Evolutionary conservation across 1,139 yeast genomes (phyloP), one percentile per base, ranked within the genome.

Genomic region (Debaryomyces fabryi): DNA sequence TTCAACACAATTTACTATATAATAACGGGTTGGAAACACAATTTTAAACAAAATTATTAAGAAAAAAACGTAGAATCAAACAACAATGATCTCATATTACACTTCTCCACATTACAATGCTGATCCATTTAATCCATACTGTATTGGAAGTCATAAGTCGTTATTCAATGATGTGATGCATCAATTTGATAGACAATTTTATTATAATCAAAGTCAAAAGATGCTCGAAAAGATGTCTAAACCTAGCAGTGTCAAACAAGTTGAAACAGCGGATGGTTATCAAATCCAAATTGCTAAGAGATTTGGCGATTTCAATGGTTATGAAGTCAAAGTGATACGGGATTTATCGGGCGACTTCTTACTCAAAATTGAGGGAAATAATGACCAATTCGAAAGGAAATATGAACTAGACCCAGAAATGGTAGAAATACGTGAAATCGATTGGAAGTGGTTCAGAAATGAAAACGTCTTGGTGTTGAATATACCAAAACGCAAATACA

Each of bases 241-340:
- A 12, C 43, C 35, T 15, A 23, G 20, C 12, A 20, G 12, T 3
- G 56, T 72, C 33, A 70, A 68, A 57, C 68, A 71, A 53, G 58
- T 70, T 16, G 79, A 74, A 53, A 59, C 69, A 15, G 76, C 71
- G 42, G 71, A 70, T 42, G 59, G 58, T 13, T 72, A 66, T 51
- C 76, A 72, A 52, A 67, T 74, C 45, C 77, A 74, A 50, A 66
- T 75, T 46, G 67, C 62, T 52, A 74, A 74, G 54, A 59, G 60
- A 20, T 60, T 54, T 36, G 78, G 78, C 6, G 59, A 65, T 57
- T 75, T 72, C 56, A 59, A 63, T 45, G 62, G 69, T 18, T 75
- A 73, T 55, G 78, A 75, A 55, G 71, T 75, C 34, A 68, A 59
- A 49, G 75, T 69, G 3, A 53, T 68, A 34, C 69, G 63, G 54